Conservation (phyloP, 164 flowering plant species). For the Annona cherimola region DNA sequence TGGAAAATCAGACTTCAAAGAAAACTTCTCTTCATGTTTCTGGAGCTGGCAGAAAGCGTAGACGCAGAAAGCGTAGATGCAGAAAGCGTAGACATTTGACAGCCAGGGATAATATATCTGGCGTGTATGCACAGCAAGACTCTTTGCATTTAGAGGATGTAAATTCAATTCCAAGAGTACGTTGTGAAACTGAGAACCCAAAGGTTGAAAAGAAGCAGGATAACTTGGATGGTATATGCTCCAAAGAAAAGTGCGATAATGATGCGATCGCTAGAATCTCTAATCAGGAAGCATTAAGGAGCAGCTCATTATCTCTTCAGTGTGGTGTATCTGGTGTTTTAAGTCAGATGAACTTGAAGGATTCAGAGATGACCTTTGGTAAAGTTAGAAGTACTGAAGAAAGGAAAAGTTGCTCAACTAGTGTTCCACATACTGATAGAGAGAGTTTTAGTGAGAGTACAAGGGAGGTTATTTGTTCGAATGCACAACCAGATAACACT, state of each 20-base stretch:
- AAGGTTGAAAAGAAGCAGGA: constrained; percentile 14
- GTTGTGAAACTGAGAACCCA: constrained; percentile 10
- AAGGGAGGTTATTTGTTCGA: constrained; percentile 9
- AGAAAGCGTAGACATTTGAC: constrained; percentile 4
- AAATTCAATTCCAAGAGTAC: constrained; percentile 4
- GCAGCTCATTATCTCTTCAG: too few relatives aligned
- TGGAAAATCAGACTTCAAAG: constrained; percentile 3
- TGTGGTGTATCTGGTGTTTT: too few relatives aligned
- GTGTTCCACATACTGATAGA: background rate
- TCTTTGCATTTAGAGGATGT: constrained; percentile 15
- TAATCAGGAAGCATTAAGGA: too few relatives aligned
- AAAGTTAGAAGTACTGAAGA: background rate
- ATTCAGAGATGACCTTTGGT: too few relatives aligned
- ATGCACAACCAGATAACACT: constrained; percentile 7
- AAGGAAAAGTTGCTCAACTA: constrained; percentile 12
- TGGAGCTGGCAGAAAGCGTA: constrained; percentile 2
- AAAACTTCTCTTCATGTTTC: background rate
- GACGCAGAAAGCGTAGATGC: background rate
- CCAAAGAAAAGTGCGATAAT: too few relatives aligned
- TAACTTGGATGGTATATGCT: background rate
- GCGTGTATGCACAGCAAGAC: constrained; percentile 10
- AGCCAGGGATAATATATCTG: constrained; percentile 14
- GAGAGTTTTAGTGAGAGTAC: constrained; percentile 15
- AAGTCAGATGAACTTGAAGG: too few relatives aligned
- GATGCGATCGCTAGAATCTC: too few relatives aligned